These are phyloP conservation scores for Coccomyxa subellipsoidea DNA, from an alignment of 163 green algal genomes.

Conservation along the genomic window DNA sequence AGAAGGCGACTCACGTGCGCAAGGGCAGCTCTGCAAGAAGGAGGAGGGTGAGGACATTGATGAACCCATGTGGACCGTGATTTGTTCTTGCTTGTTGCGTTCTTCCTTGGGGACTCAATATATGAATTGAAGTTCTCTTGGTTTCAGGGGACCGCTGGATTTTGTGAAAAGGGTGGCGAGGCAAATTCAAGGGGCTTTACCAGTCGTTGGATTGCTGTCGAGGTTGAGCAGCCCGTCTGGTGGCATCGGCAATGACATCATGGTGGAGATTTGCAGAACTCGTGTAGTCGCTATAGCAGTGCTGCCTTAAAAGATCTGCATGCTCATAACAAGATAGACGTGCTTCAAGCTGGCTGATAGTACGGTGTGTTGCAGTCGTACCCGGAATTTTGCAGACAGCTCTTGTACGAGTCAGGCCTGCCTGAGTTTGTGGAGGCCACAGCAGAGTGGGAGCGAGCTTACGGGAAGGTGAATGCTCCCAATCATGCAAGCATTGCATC, in stretches of 20 bases:
- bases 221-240: conserved; percentile 56
- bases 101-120: neutral
- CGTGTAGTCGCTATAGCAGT: too few relatives aligned
- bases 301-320: neutral
- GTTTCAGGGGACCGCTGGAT: neutral
- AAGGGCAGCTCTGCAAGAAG: neutral
- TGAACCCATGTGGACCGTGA: too few relatives aligned
- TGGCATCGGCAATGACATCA: conserved; percentile 60
- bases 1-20: neutral
- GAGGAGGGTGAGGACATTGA: neutral
- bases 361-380: conserved; percentile 51
- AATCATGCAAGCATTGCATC: too few relatives aligned
- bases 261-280: conserved; percentile 38
- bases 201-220: conserved; percentile 66
- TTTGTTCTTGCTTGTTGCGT: too few relatives aligned
- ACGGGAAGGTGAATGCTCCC: conserved; percentile 46
- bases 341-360: neutral
- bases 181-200: conserved; percentile 64
- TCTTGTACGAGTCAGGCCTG: conserved; percentile 13
- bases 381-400: conserved; percentile 67
- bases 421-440: conserved; percentile 7
- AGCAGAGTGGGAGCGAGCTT: conserved; percentile 50
- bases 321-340: neutral
- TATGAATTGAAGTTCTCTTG: neutral
- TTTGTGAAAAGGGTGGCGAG: conserved; percentile 55